Conservation (phyloP, 305 asterid species). For the Plantago coronopus region DNA sequence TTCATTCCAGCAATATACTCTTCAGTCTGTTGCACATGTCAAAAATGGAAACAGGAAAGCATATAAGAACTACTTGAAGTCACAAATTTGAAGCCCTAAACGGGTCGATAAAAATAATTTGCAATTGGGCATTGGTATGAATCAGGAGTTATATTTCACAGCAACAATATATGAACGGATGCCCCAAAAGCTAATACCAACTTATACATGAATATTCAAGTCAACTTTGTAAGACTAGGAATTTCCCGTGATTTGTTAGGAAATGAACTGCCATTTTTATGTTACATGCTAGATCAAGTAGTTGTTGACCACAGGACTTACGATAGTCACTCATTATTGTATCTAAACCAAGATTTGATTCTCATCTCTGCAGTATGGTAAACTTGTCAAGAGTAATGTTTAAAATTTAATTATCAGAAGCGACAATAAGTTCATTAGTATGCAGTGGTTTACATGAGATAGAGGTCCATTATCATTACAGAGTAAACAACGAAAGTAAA, state of each 20-base stretch:
- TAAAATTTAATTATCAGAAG: neutral
- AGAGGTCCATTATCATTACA: neutral
- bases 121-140: neutral
- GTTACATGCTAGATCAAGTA: neutral
- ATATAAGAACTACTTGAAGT: constrained; percentile 25
- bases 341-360: neutral
- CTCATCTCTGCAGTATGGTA: neutral
- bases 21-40: constrained; percentile 68
- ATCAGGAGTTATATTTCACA: neutral
- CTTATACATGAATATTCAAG: too few relatives aligned
- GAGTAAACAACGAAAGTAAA: neutral
- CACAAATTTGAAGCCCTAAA: constrained; percentile 14
- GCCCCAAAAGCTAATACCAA: too few relatives aligned
- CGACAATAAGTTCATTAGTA: neutral
- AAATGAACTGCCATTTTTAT: neutral
- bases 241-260: neutral
- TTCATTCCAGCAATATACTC: constrained; percentile 73
- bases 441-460: neutral
- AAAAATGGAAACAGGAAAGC: constrained; percentile 18
- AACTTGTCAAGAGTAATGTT: too few relatives aligned
- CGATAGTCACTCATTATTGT: neutral
- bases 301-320: neutral
- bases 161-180: too few relatives aligned
- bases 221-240: neutral
- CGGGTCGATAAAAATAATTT: neutral